Evolutionary conservation across 306 rosid genomes (phyloP), one percentile per base, ranked within the genome.

Genomic region (peach (Prunus persica)): DNA sequence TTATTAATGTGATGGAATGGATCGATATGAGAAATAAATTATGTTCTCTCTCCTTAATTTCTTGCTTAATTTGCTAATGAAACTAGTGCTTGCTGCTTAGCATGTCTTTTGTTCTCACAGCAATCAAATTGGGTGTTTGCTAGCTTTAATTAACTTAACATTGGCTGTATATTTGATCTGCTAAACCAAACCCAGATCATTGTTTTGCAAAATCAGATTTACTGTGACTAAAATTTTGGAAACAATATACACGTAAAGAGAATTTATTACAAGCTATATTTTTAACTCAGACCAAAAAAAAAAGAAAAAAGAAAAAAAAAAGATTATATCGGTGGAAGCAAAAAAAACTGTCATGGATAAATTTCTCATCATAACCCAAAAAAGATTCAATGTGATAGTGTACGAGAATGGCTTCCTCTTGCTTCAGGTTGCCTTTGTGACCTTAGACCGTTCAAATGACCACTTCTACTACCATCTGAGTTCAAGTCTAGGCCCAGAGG

Each of bases 391-490:
- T 92, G 97, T 55, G 97, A 95, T 18, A 95, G 89, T 77, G 43
- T 87, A 9, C 96, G 97, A 82, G 96, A 87, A 87, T 92, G 97
- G 60, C 77, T 80, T 79, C 82, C 74, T 66, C 86, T 82, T 62
- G 88, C 79, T 78, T 82, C 82, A 22, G 86, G 86, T 74, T 77
- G 86, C 46, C 73, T 66, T n/a, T 68, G 83, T 8, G 90, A 82
- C 47, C 79, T 79, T 67, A 87, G 69, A 52, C 92, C 97, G 24
- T 83, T 79, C 87, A 92, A 81, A 80, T 82, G 99, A 4, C 89
- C 97, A 75, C 97, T 95, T 78, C 81, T 84, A 77, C 91, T 88
- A 14, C 97, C 97, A 27, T 78, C 83, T 12, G 99, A 72, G 82
- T 78, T 87, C 71, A 83, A 16, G 71, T 95, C 97, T 76, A 88